A percentile compares a stretch with the other conserved stretches of the same genome.
These are phyloP conservation scores for Xanthoconium separans DNA, from an alignment of 1,284 basidiomycete genomes.

Conservation along the genomic window DNA sequence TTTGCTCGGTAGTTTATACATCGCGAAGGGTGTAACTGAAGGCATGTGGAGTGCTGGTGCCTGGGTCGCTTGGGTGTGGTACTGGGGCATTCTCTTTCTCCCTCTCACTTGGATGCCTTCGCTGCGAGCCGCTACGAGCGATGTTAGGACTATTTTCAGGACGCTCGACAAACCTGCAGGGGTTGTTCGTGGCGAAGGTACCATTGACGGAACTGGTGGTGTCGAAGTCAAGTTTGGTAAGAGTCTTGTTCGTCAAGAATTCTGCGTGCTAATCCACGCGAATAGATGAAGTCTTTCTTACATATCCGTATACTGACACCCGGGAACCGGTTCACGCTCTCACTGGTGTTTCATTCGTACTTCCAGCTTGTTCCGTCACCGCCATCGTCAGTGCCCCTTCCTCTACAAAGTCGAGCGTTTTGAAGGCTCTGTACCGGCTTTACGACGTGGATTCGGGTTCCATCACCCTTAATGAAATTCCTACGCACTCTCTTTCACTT, in stretches of 20 bases:
- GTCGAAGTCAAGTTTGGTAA: slow-evolving; percentile 85
- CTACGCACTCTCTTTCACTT: slow-evolving; percentile 85
- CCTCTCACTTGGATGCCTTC: slow-evolving; percentile 27
- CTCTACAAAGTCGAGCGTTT: slow-evolving; percentile 78
- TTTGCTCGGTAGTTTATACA: slow-evolving; percentile 60
- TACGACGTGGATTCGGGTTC: slow-evolving; percentile 80
- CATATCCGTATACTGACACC: slow-evolving; percentile 75
- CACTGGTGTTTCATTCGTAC: slow-evolving; percentile 78
- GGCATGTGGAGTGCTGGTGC: slow-evolving; percentile 30
- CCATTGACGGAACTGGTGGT: slow-evolving; percentile 68
- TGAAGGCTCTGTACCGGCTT: slow-evolving; percentile 85
- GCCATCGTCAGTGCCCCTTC: slow-evolving; percentile 84
- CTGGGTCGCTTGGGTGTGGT: slow-evolving; percentile 32
- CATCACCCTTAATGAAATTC: slow-evolving; percentile 80
- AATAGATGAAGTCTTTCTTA: slow-evolving; percentile 76
- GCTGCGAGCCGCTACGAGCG: slow-evolving; percentile 11
- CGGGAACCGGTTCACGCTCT: slow-evolving; percentile 63
- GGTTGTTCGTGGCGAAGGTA: slow-evolving; percentile 78
- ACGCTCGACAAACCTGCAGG: slow-evolving; percentile 78
- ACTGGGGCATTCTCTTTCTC: slow-evolving; percentile 29
- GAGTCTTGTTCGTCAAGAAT: neutral
- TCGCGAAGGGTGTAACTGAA: slow-evolving; percentile 31
- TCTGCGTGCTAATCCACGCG: slow-evolving; percentile 1
- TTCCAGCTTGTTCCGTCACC: slow-evolving; percentile 77
- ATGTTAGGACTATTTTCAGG: slow-evolving; percentile 49